Evolutionary conservation across 331 rosid genomes (phyloP), one percentile per base, ranked within the genome.

Genomic region (Quercus lobata): DNA sequence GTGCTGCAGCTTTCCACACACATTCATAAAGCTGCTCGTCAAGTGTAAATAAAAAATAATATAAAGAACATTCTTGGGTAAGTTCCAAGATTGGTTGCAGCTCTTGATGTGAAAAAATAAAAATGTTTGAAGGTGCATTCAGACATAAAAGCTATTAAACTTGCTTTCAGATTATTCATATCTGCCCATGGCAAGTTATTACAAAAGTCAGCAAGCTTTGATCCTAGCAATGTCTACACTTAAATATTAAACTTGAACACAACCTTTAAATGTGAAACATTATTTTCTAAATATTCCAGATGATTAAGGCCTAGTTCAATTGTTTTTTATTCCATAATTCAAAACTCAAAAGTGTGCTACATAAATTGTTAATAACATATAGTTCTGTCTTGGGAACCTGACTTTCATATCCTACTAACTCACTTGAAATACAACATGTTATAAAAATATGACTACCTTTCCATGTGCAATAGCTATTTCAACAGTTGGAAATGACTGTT

Each of bases 401-500:
- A 32, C 74, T 73, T 78, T 77, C 53, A 65, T 84, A 32, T 85
- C 77, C 78, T 49, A 52, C 78, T 24, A 27, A 71, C 29, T 62
- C 68, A 37, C 69, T 22, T 12, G 35, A 78, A 77, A 65, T 55
- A 76, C 27, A 70, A 78, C 82, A 44, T 24, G 82, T 68, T 77
- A 83, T 29, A 57, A 87, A 57, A 55, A 72, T 72, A 77, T 69
- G 74, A 83, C 80, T 87, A 94, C 98, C 97, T 94, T 89, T 81
- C 98, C 97, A 56, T 92, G 98, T 76, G 97, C 98, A 85, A 92
- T 79, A 80, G 97, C 98, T 84, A 94, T 90, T 86, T 95, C 94
- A 80, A 91, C 90, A 77, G 79, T 76, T 10, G 97, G 94, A 85
- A 90, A 92, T 72, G 94, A 74, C 80, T 76, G 83, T 81, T 78